Evolutionary conservation across 164 flowering plant genomes (phyloP).

Genomic region (Umbellularia californica): DNA sequence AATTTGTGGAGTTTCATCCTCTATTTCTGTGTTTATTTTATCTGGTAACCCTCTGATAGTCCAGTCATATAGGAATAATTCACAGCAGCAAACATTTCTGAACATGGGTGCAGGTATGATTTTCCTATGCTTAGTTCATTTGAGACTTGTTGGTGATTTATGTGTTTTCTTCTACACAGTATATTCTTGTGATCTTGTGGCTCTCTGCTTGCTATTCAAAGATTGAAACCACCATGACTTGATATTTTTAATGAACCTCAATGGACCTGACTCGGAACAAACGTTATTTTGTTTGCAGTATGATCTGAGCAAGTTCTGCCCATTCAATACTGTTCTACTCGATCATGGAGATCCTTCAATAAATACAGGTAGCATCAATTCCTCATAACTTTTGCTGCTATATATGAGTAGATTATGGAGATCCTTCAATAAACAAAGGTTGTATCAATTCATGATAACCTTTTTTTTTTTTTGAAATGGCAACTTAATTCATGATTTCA

Average conservation of each 20-base stretch:
- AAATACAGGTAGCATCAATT: constrained; percentile 58
- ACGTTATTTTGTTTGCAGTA: constrained; percentile 51
- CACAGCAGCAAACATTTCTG: not conserved
- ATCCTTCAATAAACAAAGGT: constrained; percentile 96
- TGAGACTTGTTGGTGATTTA: not conserved
- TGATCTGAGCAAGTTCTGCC: constrained; percentile 82
- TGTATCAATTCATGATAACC: not conserved
- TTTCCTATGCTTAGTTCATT: not conserved
- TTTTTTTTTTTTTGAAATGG: too few species aligned
- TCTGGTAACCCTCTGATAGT: not conserved
- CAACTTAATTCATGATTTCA: too few species aligned
- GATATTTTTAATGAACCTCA: not conserved
- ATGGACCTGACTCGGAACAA: not conserved
- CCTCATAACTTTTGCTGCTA: not conserved
- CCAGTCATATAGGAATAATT: not conserved
- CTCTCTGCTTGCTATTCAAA: not conserved
- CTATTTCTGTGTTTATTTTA: not conserved
- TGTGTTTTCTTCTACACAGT: not conserved
- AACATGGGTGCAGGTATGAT: not conserved
- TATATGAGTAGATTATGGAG: not conserved
- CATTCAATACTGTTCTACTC: constrained; percentile 77
- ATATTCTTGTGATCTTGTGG: not conserved
- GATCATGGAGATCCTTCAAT: constrained; percentile 97
- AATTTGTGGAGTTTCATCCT: not conserved
- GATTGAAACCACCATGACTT: not conserved